Conservation (phyloP, 805 yeast species). For the Metschnikowia orientalis region DNA sequence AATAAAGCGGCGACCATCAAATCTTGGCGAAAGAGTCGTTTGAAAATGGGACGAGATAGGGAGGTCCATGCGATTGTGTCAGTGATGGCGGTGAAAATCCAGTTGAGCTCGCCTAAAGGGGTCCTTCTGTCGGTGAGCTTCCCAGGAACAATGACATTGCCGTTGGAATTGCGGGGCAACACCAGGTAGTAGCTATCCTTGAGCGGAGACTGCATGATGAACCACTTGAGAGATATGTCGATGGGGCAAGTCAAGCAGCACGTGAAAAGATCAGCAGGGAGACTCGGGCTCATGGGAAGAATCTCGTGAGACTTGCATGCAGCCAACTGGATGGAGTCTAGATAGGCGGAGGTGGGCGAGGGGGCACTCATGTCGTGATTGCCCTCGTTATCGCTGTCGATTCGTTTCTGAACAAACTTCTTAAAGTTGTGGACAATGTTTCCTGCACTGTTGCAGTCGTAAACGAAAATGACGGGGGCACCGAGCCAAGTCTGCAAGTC, state of each 20-base stretch:
- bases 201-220: slow-evolving; percentile 76
- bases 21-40: slow-evolving; percentile 88
- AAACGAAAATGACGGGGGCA: slow-evolving; percentile 93
- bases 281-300: slow-evolving; percentile 86
- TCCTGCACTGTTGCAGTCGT: slow-evolving; percentile 93
- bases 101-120: slow-evolving; percentile 90
- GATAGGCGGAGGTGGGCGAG: slow-evolving; percentile 63
- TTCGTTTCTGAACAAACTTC: slow-evolving; percentile 82
- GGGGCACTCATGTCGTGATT: slow-evolving; percentile 49
- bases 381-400: slow-evolving; percentile 75
- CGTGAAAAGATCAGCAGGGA: slow-evolving; percentile 94
- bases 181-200: slow-evolving; percentile 46
- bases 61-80: slow-evolving; percentile 98
- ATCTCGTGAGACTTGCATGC: slow-evolving; percentile 86
- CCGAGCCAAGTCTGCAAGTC: slow-evolving; percentile 97
- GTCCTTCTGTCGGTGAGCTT: slow-evolving; percentile 88
- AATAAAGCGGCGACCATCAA: slow-evolving; percentile 94
- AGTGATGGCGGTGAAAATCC: slow-evolving; percentile 97
- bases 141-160: slow-evolving; percentile 77
- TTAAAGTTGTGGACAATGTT: slow-evolving; percentile 86
- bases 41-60: slow-evolving; percentile 80
- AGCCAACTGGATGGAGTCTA: slow-evolving; percentile 88
- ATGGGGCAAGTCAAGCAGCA: slow-evolving; percentile 95
- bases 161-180: slow-evolving; percentile 44
- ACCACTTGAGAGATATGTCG: slow-evolving; percentile 89